phyloP scores from a whole-genome alignment of 495 filamentous ascomycete genomes.

The Aeminium ludgeri region DNA sequence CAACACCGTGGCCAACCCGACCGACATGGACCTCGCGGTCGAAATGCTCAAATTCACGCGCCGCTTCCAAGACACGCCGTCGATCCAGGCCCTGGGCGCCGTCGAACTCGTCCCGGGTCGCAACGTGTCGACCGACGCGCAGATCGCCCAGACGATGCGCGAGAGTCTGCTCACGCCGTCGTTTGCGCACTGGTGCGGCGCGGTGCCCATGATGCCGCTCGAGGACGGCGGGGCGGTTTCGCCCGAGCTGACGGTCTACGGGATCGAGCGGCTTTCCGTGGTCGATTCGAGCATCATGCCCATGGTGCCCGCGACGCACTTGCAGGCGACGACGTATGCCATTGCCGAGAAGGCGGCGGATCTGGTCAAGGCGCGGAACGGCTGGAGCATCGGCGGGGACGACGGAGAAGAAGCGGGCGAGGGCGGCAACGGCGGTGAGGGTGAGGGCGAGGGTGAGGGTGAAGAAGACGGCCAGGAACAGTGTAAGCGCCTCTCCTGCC shows the following conservation, averaged over 20 bases:
- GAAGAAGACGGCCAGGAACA: too few species aligned
- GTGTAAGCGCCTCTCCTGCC: too few species aligned
- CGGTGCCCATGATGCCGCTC: conserved; percentile 33
- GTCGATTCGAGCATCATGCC: conserved; percentile 43
- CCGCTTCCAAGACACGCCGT: background rate
- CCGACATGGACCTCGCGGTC: background rate
- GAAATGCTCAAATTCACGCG: conserved; percentile 2
- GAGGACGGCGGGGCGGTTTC: conserved; percentile 34
- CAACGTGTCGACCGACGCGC: background rate
- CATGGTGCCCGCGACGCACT: conserved; percentile 36
- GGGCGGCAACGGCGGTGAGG: too few species aligned
- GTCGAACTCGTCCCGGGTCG: background rate
- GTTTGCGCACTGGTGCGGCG: conserved; percentile 31
- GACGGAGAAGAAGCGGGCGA: too few species aligned
- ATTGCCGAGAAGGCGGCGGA: conserved; percentile 36
- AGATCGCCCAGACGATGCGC: background rate
- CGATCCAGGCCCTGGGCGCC: background rate
- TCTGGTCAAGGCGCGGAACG: conserved; percentile 8
- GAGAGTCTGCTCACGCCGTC: background rate
- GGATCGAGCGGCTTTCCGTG: conserved; percentile 31
- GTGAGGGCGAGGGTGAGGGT: too few species aligned
- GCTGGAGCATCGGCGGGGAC: too few species aligned
- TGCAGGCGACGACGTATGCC: conserved; percentile 38
- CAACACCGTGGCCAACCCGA: conserved; percentile 4
- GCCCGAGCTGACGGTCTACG: conserved; percentile 32